phyloP scores from a whole-genome alignment of 805 yeast species.

The Kazachstania viticola region DNA sequence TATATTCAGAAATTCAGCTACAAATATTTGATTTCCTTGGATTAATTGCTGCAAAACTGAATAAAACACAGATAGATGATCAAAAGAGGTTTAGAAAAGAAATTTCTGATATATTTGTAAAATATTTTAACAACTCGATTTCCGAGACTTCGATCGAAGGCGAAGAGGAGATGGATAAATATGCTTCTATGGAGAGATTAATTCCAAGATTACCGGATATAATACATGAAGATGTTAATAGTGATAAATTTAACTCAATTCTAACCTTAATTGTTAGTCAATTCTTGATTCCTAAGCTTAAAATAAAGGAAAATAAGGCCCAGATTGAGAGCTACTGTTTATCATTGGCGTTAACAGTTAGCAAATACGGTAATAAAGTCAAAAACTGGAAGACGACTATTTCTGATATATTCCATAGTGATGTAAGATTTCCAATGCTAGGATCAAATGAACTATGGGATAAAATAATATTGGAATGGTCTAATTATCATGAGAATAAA shows the following conservation, averaged over 20 bases:
- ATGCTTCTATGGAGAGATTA: constrained; percentile 10
- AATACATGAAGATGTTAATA: constrained; percentile 17
- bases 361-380: constrained; percentile 23
- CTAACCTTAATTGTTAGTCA: constrained; percentile 43
- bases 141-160: constrained; percentile 14
- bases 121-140: constrained; percentile 25
- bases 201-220: constrained; percentile 11
- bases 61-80: constrained; percentile 49
- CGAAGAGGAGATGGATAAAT: constrained; percentile 6
- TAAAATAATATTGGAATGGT: constrained; percentile 50
- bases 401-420: constrained; percentile 54
- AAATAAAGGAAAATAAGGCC: constrained; percentile 31
- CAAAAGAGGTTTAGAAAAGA: constrained; percentile 51
- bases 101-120: constrained; percentile 33
- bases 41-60: constrained; percentile 43
- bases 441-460: constrained; percentile 35
- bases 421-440: constrained; percentile 12
- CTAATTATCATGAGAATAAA: constrained; percentile 38
- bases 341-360: constrained; percentile 30
- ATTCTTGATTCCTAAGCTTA: constrained; percentile 40
- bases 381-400: constrained; percentile 57
- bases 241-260: constrained; percentile 45
- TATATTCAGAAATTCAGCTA: constrained; percentile 41
- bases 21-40: constrained; percentile 42
- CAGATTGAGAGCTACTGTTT: constrained; percentile 33